Conservation (phyloP, 2,329 filamentous ascomycete species). For the Curvularia hawaiiensis region DNA sequence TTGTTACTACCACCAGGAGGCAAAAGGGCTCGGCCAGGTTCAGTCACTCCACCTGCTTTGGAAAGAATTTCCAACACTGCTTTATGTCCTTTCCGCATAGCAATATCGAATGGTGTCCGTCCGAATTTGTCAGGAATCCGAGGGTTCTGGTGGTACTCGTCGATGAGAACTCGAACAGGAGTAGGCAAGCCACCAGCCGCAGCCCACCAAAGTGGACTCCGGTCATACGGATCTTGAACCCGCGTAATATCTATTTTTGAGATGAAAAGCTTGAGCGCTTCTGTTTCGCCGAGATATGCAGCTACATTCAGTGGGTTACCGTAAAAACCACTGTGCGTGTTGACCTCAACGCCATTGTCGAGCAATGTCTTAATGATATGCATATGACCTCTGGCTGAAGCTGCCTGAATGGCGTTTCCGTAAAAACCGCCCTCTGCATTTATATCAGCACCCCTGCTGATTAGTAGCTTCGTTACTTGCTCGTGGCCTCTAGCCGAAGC, state of each 20-base stretch:
- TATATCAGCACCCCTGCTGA: conserved; percentile 19
- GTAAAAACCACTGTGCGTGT: not conserved
- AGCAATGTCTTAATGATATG: not conserved
- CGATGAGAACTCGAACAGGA: not conserved
- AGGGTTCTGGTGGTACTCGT: not conserved
- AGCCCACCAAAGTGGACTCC: not conserved
- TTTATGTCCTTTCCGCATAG: conserved; percentile 3
- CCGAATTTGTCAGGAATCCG: conserved; percentile 6
- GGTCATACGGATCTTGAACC: not conserved
- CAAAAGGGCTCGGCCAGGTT: too few species aligned
- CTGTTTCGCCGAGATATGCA: not conserved
- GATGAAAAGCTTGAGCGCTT: not conserved
- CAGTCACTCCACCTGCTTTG: not conserved
- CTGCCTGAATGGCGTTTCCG: conserved; percentile 22
- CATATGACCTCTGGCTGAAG: not conserved
- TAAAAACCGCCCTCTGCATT: conserved; percentile 19
- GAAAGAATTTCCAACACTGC: conserved; percentile 4
- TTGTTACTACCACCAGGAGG: too few species aligned
- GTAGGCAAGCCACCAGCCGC: not conserved
- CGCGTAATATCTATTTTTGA: not conserved
- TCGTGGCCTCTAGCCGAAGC: conserved; percentile 27
- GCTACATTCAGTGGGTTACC: not conserved
- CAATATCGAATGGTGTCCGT: conserved; percentile 5
- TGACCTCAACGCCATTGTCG: not conserved
- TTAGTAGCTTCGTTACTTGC: conserved; percentile 23